A percentile compares a stretch with the other conserved stretches of the same genome.
phyloP scores from a whole-genome alignment of 2,329 filamentous ascomycete species.

The Colletotrichum destructivum region DNA sequence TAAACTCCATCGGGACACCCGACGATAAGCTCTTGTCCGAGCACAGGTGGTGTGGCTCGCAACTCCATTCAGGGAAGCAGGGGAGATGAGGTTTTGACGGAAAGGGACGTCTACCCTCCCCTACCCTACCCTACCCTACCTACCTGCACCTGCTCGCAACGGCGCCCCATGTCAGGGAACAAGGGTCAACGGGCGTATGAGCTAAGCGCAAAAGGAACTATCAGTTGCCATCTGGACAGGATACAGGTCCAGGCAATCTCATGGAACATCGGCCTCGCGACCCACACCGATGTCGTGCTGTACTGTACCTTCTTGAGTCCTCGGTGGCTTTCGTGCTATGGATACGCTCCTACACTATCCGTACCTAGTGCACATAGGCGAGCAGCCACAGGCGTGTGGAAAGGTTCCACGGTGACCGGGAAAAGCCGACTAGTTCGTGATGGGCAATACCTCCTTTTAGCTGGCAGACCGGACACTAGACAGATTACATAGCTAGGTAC shows the following conservation, averaged over 20 bases:
- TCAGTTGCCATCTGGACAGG: not conserved
- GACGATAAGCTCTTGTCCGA: conserved; percentile 10
- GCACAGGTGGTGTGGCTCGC: conserved; percentile 13
- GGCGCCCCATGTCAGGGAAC: not conserved
- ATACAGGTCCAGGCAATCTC: not conserved
- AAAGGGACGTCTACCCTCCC: conserved; percentile 2
- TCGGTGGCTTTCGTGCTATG: too few relatives aligned
- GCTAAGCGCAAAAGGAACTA: not conserved
- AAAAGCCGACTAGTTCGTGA: conserved; percentile 9
- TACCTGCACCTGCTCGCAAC: not conserved
- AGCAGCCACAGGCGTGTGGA: conserved; percentile 7
- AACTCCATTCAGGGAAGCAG: not conserved
- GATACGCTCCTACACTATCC: conserved; percentile 1
- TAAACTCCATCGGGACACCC: not conserved
- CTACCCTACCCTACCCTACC: too few relatives aligned
- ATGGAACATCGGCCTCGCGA: not conserved
- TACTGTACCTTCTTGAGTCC: too few relatives aligned
- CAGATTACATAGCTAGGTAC: not conserved
- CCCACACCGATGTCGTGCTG: too few relatives aligned
- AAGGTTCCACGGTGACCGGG: conserved; percentile 1
- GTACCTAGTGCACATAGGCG: conserved; percentile 13
- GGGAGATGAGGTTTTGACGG: conserved; percentile 14
- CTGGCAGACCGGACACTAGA: not conserved
- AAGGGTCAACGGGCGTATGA: not conserved
- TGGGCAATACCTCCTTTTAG: conserved; percentile 5